phyloP scores from a whole-genome alignment of 768 basidiomycete species.

The Myochromella boudieri region DNA sequence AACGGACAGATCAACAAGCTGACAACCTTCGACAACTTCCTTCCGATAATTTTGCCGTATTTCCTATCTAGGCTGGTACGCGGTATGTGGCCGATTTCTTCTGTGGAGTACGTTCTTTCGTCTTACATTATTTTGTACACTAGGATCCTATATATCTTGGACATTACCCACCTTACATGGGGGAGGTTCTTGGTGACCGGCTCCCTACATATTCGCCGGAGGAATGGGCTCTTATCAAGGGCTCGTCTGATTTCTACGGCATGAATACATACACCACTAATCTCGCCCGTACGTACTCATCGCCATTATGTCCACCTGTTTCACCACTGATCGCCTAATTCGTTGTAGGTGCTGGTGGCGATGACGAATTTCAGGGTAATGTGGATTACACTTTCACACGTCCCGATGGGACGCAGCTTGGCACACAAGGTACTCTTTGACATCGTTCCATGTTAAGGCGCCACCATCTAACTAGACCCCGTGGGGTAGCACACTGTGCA shows the following conservation, averaged over 20 bases:
- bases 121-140: slow-evolving; percentile 13
- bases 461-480: neutral
- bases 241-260: slow-evolving; percentile 71
- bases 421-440: slow-evolving; percentile 49
- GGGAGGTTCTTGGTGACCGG: slow-evolving; percentile 55
- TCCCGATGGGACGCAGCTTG: slow-evolving; percentile 63
- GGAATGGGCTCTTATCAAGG: slow-evolving; percentile 56
- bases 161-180: slow-evolving; percentile 60
- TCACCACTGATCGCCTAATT: neutral
- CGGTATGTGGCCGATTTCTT: slow-evolving; percentile 34
- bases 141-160: slow-evolving; percentile 74
- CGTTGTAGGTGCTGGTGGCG: slow-evolving; percentile 50
- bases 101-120: neutral
- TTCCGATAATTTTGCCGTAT: slow-evolving; percentile 26
- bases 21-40: slow-evolving; percentile 2
- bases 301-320: neutral
- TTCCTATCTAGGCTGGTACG: slow-evolving; percentile 52
- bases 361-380: slow-evolving; percentile 63
- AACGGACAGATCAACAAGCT: slow-evolving; percentile 23
- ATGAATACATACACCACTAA: slow-evolving; percentile 75
- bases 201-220: slow-evolving; percentile 58
- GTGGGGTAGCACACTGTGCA: neutral
- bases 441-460: neutral
- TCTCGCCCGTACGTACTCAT: slow-evolving; percentile 45
- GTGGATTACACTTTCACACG: slow-evolving; percentile 62